Evolutionary conservation across 2,329 filamentous ascomycete genomes (phyloP).

Genomic region (Trichoderma arundinaceum): DNA sequence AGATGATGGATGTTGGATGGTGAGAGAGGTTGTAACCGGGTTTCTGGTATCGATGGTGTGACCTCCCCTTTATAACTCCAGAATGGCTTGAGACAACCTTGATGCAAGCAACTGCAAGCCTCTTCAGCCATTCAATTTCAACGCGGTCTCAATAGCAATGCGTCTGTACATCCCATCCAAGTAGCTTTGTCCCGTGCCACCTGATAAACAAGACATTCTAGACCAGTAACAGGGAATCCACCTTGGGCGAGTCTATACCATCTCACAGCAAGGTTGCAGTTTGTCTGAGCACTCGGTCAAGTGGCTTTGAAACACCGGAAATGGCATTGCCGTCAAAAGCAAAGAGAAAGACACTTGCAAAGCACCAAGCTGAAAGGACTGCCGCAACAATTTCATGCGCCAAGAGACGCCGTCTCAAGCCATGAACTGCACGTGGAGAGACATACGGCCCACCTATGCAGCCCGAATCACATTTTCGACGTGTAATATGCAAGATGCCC

Average conservation of each 20-base stretch:
- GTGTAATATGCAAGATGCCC: too few species aligned
- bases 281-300: too few species aligned
- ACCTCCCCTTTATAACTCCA: neutral
- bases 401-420: neutral
- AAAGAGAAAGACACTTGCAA: slow-evolving; percentile 1
- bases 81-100: neutral
- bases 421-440: neutral
- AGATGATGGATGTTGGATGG: too few species aligned
- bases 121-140: neutral
- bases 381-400: neutral
- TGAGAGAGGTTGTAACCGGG: neutral
- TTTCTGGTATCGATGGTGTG: neutral
- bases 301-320: too few species aligned
- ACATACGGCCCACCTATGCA: neutral
- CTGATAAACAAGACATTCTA: too few species aligned
- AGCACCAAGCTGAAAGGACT: neutral
- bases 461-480: too few species aligned
- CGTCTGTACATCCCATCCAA: too few species aligned
- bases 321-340: neutral
- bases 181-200: too few species aligned
- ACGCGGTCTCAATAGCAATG: neutral
- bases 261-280: too few species aligned
- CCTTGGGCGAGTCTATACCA: too few species aligned
- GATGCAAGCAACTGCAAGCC: neutral
- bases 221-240: too few species aligned